Conservation (phyloP, 2,329 filamentous ascomycete genomes). For the Lasiodiplodia sp. region DNA sequence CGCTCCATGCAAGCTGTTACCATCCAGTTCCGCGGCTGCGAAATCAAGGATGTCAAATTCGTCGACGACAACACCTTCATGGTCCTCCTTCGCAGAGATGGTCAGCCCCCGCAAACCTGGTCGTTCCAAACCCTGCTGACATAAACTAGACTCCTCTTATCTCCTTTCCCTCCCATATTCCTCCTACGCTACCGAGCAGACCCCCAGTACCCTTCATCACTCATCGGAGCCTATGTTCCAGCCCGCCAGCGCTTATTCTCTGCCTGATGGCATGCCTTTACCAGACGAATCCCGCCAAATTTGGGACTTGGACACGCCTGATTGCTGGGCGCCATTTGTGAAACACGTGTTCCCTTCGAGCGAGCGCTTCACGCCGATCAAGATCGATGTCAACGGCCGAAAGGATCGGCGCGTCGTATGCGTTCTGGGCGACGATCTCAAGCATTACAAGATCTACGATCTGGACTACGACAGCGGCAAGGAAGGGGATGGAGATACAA, state of each 20-base stretch:
- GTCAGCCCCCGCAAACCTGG: conserved; percentile 43
- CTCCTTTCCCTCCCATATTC: conserved; percentile 39
- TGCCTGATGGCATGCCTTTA: conserved; percentile 15
- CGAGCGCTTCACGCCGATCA: conserved; percentile 56
- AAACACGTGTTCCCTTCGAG: conserved; percentile 56
- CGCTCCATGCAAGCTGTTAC: conserved; percentile 61
- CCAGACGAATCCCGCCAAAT: neutral
- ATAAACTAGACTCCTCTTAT: conserved; percentile 28
- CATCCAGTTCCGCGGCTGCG: conserved; percentile 47
- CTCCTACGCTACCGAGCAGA: conserved; percentile 19
- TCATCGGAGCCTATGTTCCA: neutral
- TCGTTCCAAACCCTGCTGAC: conserved; percentile 27
- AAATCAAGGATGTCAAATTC: conserved; percentile 71
- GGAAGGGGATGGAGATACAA: conserved; percentile 29
- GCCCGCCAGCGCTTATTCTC: neutral
- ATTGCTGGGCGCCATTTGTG: conserved; percentile 38
- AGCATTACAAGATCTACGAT: conserved; percentile 64
- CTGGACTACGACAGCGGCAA: conserved; percentile 47
- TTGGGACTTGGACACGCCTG: conserved; percentile 30
- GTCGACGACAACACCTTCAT: conserved; percentile 68
- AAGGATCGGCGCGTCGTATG: conserved; percentile 61
- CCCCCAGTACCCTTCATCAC: conserved; percentile 26
- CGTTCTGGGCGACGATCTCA: conserved; percentile 61
- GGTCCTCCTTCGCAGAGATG: conserved; percentile 58
- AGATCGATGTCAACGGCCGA: conserved; percentile 63